Evolutionary conservation across 2,329 filamentous ascomycete genomes (phyloP).

Genomic region (Botrytis hyacinthi): DNA sequence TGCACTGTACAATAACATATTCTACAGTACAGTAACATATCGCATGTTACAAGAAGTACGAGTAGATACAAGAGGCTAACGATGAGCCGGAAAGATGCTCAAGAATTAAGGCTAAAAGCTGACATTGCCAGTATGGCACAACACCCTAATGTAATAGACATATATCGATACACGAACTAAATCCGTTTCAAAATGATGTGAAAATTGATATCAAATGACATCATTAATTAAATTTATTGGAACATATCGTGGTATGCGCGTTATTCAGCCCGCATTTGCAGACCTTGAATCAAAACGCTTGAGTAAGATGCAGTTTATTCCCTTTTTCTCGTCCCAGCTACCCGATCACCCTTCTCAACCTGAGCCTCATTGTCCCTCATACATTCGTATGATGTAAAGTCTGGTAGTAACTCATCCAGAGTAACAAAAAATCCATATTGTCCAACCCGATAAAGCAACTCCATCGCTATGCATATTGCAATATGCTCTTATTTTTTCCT

Average conservation of each 20-base stretch:
- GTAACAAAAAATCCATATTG: not conserved
- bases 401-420: not conserved
- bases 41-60: not conserved
- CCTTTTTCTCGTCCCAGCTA: not conserved
- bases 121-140: not conserved
- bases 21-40: too few species aligned
- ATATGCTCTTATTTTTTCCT: not conserved
- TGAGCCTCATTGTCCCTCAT: not conserved
- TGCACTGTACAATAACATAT: not conserved
- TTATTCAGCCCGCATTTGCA: not conserved
- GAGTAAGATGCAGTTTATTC: not conserved
- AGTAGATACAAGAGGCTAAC: not conserved
- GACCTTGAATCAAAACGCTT: not conserved
- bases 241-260: not conserved
- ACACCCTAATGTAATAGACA: not conserved
- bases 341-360: not conserved
- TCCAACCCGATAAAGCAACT: slow-evolving; percentile 21
- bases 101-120: not conserved
- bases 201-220: not conserved
- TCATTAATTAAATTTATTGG: slow-evolving; percentile 1
- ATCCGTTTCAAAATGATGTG: not conserved
- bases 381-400: not conserved
- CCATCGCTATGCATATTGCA: slow-evolving; percentile 31
- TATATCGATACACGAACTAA: not conserved
- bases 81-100: not conserved